Conservation (phyloP, 148 eudicot species). For the Cornus controversa region DNA sequence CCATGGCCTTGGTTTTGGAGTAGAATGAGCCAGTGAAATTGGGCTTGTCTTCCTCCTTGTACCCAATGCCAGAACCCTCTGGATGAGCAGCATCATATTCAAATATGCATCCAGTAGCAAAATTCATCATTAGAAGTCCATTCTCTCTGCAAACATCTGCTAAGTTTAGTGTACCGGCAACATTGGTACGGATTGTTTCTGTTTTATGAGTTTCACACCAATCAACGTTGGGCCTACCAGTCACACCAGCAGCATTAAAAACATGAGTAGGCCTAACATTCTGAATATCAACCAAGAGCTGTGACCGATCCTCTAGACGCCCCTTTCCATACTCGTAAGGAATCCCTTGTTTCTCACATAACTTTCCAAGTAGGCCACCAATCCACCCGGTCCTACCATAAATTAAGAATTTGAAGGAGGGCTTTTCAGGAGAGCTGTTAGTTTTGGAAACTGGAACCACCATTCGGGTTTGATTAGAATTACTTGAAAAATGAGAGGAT, state of each 20-base stretch:
- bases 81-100: conserved; percentile 65
- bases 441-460: conserved; percentile 32
- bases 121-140: conserved; percentile 60
- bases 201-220: conserved; percentile 73
- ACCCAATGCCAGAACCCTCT: conserved; percentile 67
- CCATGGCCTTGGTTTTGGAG: conserved; percentile 83
- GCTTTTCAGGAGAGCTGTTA: conserved; percentile 24
- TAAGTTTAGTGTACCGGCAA: conserved; percentile 62
- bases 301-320: conserved; percentile 53
- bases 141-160: conserved; percentile 68
- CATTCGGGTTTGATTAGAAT: conserved; percentile 27
- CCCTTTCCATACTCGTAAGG: conserved; percentile 66
- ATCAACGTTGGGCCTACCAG: conserved; percentile 73
- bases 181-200: conserved; percentile 64
- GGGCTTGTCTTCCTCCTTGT: conserved; percentile 70
- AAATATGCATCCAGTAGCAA: conserved; percentile 75
- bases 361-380: conserved; percentile 63
- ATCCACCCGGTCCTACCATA: conserved; percentile 74
- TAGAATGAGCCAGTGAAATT: conserved; percentile 69
- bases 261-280: conserved; percentile 69
- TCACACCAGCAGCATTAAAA: conserved; percentile 77
- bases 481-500: conserved; percentile 24
- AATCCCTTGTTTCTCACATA: conserved; percentile 70
- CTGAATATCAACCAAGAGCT: conserved; percentile 52
- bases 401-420: conserved; percentile 55